A percentile compares a stretch with the other conserved stretches of the same genome.
phyloP scores from a whole-genome alignment of 352 stramenopile genomes.

The Thraustochytrium striatum region DNA sequence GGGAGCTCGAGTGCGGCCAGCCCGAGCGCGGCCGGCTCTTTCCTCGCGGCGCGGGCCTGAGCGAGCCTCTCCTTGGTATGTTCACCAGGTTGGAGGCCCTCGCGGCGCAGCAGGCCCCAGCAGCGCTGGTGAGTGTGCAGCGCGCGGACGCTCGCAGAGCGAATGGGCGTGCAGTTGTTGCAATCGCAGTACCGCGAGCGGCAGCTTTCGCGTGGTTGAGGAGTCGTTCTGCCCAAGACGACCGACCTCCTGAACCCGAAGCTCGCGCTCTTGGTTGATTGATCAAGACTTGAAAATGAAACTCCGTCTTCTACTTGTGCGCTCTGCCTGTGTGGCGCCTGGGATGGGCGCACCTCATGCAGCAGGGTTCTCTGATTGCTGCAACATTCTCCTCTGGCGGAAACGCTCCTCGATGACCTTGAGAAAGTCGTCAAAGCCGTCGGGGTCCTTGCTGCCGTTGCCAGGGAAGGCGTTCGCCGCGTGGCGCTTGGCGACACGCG shows the following conservation, averaged over 20 bases:
- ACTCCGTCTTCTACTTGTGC: not conserved
- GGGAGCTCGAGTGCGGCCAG: not conserved
- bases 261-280: not conserved
- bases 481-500: too few species aligned
- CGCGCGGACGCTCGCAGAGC: not conserved
- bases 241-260: not conserved
- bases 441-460: too few species aligned
- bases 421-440: constrained; percentile 45
- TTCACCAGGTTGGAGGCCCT: not conserved
- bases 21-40: not conserved
- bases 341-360: not conserved
- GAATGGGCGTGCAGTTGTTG: not conserved
- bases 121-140: too few species aligned
- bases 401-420: constrained; percentile 44
- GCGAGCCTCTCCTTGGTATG: not conserved
- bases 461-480: too few species aligned
- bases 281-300: not conserved
- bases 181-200: not conserved
- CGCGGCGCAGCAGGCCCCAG: not conserved
- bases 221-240: not conserved
- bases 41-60: not conserved
- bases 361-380: constrained; percentile 11
- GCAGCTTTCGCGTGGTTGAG: not conserved
- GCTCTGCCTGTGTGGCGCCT: not conserved
- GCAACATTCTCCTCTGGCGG: constrained; percentile 20